Evolutionary conservation across 179 eudicot genomes (phyloP).

Genomic region (Spinacia oleracea): DNA sequence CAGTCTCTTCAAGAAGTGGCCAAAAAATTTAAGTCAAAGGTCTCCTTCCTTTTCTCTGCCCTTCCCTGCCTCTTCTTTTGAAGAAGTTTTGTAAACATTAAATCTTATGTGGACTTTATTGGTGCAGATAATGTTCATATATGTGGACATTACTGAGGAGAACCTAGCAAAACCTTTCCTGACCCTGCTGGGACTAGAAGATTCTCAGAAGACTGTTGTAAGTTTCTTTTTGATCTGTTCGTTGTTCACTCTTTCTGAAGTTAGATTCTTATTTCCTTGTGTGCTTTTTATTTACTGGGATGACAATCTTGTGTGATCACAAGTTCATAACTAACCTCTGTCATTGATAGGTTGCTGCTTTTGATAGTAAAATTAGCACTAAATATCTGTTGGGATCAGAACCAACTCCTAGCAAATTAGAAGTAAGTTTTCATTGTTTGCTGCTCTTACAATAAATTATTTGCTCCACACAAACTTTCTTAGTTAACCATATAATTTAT

Average conservation of each 20-base stretch:
- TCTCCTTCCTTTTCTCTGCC: slow-evolving; percentile 20
- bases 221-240: slow-evolving; percentile 30
- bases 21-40: slow-evolving; percentile 78
- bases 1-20: slow-evolving; percentile 73
- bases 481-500: background rate
- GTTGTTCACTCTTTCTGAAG: background rate
- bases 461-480: background rate
- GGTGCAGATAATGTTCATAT: slow-evolving; percentile 73
- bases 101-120: slow-evolving; percentile 1
- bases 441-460: slow-evolving; percentile 3
- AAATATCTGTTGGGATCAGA: slow-evolving; percentile 81
- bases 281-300: background rate
- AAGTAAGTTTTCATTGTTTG: slow-evolving; percentile 43
- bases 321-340: background rate
- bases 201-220: slow-evolving; percentile 71
- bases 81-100: background rate
- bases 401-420: slow-evolving; percentile 56
- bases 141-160: slow-evolving; percentile 65
- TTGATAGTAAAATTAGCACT: slow-evolving; percentile 72
- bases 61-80: background rate
- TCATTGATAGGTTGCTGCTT: slow-evolving; percentile 67
- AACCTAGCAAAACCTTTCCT: slow-evolving; percentile 95
- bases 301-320: background rate
- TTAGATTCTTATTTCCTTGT: background rate
- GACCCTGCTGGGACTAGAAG: slow-evolving; percentile 81